phyloP scores from a whole-genome alignment of 495 filamentous ascomycete species.

The Pyrenula massariospora region DNA sequence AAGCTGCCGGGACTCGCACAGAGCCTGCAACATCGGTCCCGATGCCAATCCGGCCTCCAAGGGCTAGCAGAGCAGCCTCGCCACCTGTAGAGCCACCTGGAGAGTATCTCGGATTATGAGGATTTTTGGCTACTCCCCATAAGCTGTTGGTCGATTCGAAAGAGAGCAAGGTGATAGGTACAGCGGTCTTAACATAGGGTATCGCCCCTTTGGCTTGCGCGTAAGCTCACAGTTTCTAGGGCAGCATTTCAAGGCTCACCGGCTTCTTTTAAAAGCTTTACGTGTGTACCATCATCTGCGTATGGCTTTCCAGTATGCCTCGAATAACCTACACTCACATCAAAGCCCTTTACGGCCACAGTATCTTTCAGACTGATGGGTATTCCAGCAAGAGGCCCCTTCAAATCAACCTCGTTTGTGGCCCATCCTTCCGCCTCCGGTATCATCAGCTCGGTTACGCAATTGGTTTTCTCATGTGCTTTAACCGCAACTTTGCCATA shows the following conservation, averaged over 20 bases:
- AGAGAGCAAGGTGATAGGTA: conserved; percentile 82
- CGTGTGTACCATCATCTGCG: conserved; percentile 58
- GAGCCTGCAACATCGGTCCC: conserved; percentile 92
- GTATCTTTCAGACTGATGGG: conserved; percentile 86
- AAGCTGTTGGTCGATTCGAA: conserved; percentile 91
- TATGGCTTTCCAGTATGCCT: conserved; percentile 54
- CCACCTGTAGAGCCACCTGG: conserved; percentile 90
- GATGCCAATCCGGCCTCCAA: conserved; percentile 84
- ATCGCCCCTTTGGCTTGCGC: conserved; percentile 51
- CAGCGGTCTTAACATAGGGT: conserved; percentile 89
- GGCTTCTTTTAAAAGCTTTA: conserved; percentile 76
- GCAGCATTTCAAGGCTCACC: conserved; percentile 21
- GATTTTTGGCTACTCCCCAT: conserved; percentile 74
- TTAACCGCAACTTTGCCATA: conserved; percentile 82
- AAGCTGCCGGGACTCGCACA: conserved; percentile 82
- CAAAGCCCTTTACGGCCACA: conserved; percentile 75
- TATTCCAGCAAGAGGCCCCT: conserved; percentile 80
- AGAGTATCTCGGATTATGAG: conserved; percentile 71
- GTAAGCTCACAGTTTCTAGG: neutral
- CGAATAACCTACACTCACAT: conserved; percentile 76
- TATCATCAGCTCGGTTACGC: conserved; percentile 81
- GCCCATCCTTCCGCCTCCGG: conserved; percentile 71
- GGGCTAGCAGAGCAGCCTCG: conserved; percentile 73
- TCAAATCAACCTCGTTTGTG: conserved; percentile 54
- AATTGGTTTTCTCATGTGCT: conserved; percentile 83